These are phyloP conservation scores for Microthlaspi erraticum DNA, from an alignment of 345 rosid species.

Conservation along the genomic window DNA sequence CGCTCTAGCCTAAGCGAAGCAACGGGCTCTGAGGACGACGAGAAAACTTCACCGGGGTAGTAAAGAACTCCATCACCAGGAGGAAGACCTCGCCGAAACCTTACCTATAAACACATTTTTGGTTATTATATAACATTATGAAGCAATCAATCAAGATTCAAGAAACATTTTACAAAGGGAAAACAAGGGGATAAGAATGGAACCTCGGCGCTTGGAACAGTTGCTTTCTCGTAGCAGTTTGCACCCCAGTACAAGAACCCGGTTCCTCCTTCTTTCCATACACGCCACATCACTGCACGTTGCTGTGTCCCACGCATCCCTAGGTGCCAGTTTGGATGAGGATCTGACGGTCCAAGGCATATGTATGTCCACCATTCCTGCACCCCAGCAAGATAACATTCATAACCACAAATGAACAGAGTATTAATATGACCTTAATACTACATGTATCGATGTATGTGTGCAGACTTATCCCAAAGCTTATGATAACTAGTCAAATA, in stretches of 20 bases:
- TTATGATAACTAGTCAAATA: no score
- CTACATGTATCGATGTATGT: no score
- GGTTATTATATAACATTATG: neutral
- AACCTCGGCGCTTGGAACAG: constrained; percentile 94
- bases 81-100: constrained; percentile 88
- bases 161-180: neutral
- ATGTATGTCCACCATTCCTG: constrained; percentile 99
- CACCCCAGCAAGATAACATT: no score
- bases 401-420: neutral
- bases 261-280: constrained; percentile 99
- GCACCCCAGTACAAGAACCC: constrained; percentile 99
- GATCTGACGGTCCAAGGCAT: constrained; percentile 98
- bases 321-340: constrained; percentile 97
- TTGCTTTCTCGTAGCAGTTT: constrained; percentile 94
- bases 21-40: constrained; percentile 77
- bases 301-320: constrained; percentile 99
- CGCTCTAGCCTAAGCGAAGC: constrained; percentile 94
- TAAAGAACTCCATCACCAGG: constrained; percentile 94
- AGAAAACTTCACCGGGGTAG: constrained; percentile 95
- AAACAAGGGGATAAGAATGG: neutral
- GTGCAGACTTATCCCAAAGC: no score
- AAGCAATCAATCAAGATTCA: neutral
- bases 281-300: constrained; percentile 98
- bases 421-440: no score
- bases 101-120: constrained; percentile 56